Base-by-base conservation (phyloP, 2,329 filamentous ascomycete genomes). In the Pseudogymnoascus sp. region DNA sequence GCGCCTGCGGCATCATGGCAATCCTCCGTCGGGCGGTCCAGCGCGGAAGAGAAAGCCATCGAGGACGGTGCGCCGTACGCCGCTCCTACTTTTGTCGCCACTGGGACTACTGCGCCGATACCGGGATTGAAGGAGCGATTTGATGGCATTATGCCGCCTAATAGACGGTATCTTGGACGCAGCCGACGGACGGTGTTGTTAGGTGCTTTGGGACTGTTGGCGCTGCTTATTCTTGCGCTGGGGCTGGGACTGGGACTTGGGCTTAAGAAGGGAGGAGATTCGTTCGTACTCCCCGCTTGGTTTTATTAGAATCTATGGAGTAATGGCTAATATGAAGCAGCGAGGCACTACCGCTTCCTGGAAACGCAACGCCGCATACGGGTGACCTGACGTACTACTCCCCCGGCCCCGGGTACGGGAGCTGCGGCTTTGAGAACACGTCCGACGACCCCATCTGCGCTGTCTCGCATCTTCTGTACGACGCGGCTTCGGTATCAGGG, bases 331-430 rank as follows among this genome's bases (percentile, higher is more conserved):
- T 13, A 6, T 33, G 6, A 17, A 9, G 3, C 4, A 24, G 33
- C 1, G 63, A 40, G 40, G 26, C 64, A 60, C 73, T 84, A 5
- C 81, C 81, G 3, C 74, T 84, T 6, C 81, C 81, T 2, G 75
- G 74, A 24, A 77, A 80, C 61, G 75, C 77, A 9, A 75, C 78
- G 1, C 78, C 79, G 0, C 84, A 82, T 67, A 79, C 75, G 3
- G 87, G 86, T 60, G 85, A 89, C 58, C 71, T 89, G 59, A 90
- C 87, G 0, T 92, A 85, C 75, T 92, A 88, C 71, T 75, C 77
- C 15, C 82, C 87, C 0, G 77, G 73, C 8, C 82, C 86, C 0
- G 77, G 73, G 3, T 77, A 90, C 3, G 89, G 89, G 10, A 85
- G 88, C 0, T 93, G 90, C 70, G 89, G 89, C 4, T 73, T 80